Evolutionary conservation across 2,329 filamentous ascomycete genomes (phyloP).

Genomic region (Cryphonectria japonica): DNA sequence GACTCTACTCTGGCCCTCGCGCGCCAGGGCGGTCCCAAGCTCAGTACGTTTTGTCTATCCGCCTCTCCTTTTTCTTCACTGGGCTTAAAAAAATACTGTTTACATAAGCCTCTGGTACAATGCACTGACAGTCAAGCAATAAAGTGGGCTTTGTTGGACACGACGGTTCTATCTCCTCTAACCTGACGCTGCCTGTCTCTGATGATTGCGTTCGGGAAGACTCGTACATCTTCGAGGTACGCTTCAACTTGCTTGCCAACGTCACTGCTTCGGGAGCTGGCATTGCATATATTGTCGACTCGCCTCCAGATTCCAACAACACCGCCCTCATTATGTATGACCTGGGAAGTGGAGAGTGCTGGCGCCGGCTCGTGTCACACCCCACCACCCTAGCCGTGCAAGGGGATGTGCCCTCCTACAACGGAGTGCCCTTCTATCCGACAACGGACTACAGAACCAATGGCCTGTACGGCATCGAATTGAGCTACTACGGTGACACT

Average conservation of each 20-base stretch:
- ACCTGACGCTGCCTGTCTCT: conserved; percentile 9
- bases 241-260: conserved; percentile 2
- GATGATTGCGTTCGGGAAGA: conserved; percentile 8
- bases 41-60: background rate
- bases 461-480: conserved; percentile 1
- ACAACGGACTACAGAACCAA: conserved; percentile 6
- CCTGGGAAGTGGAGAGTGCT: background rate
- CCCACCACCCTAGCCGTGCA: conserved; percentile 13
- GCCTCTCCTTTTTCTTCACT: background rate
- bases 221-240: conserved; percentile 3
- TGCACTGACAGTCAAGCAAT: background rate
- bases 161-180: conserved; percentile 11
- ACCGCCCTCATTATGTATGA: background rate
- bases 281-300: conserved; percentile 3
- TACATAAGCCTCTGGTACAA: background rate
- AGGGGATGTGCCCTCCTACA: conserved; percentile 17
- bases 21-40: conserved; percentile 10
- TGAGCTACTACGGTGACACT: background rate
- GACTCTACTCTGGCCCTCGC: conserved; percentile 12
- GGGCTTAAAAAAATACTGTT: background rate
- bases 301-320: background rate
- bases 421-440: conserved; percentile 3
- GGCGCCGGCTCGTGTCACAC: conserved; percentile 10
- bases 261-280: conserved; percentile 1
- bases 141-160: conserved; percentile 15